Conservation (phyloP, 352 stramenopile species). For the Pythium volutum region DNA sequence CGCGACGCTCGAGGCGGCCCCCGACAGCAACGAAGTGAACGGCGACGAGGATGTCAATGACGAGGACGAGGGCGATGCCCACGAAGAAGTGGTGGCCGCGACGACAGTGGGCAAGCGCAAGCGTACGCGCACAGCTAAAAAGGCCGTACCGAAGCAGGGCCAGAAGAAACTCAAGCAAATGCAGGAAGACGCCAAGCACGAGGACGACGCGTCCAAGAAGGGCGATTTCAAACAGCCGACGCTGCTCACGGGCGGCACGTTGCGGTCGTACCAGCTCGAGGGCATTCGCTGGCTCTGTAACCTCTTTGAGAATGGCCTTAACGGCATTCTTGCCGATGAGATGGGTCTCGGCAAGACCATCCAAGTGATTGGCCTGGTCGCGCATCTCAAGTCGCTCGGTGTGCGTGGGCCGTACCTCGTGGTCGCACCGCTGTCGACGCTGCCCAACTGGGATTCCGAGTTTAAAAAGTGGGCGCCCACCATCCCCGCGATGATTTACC, state of each 20-base stretch:
- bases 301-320: slow-evolving; percentile 97
- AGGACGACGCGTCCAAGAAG: slow-evolving; percentile 46
- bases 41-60: slow-evolving; percentile 16
- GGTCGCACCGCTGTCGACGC: slow-evolving; percentile 96
- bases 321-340: slow-evolving; percentile 88
- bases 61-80: slow-evolving; percentile 23
- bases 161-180: slow-evolving; percentile 72
- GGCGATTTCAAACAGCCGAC: slow-evolving; percentile 67
- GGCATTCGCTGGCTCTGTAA: slow-evolving; percentile 97
- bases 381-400: slow-evolving; percentile 90
- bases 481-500: slow-evolving; percentile 97
- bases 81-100: not conserved
- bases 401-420: slow-evolving; percentile 95
- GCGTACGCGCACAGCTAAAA: slow-evolving; percentile 22
- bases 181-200: slow-evolving; percentile 46
- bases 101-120: slow-evolving; percentile 41
- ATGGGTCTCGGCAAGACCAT: slow-evolving; percentile 92
- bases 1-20: slow-evolving; percentile 31
- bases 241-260: slow-evolving; percentile 69
- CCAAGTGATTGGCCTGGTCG: slow-evolving; percentile 91
- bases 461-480: slow-evolving; percentile 75
- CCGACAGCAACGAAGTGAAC: slow-evolving; percentile 3
- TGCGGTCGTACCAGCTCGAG: slow-evolving; percentile 96
- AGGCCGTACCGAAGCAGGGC: slow-evolving; percentile 34
- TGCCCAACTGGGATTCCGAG: slow-evolving; percentile 97